Conservation (phyloP, 2,329 filamentous ascomycete genomes). For the Scedosporium aurantiacum region DNA sequence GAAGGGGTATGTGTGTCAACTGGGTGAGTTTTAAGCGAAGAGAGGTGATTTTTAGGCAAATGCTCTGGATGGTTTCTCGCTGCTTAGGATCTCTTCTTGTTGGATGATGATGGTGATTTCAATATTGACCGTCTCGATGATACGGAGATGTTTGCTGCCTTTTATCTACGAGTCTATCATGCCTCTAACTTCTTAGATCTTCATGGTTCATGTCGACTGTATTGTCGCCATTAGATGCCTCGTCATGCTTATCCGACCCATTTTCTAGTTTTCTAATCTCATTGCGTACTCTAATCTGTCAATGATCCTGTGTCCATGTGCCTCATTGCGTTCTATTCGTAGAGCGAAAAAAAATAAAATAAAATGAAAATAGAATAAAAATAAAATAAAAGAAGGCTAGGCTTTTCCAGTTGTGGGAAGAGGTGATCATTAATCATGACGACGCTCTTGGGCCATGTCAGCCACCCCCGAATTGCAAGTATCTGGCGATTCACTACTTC, state of each 20-base stretch:
- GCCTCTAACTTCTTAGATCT: background rate
- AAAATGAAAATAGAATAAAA: too few species aligned
- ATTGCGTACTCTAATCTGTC: background rate
- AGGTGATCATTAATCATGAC: conserved; percentile 8
- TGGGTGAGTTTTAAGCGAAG: background rate
- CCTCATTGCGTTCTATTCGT: background rate
- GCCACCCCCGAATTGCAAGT: too few species aligned
- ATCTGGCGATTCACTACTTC: too few species aligned
- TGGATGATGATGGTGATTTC: background rate
- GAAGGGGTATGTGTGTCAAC: background rate
- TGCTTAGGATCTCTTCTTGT: background rate
- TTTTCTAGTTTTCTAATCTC: background rate
- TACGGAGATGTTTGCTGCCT: background rate
- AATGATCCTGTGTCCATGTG: background rate
- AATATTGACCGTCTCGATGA: background rate
- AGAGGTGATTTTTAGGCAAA: background rate
- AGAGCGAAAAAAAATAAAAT: background rate
- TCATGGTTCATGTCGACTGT: background rate
- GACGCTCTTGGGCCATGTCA: background rate
- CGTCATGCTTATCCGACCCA: background rate
- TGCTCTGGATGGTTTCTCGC: background rate
- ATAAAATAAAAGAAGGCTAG: too few species aligned
- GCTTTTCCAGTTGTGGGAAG: background rate
- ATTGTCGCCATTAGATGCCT: background rate
- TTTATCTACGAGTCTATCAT: background rate